Conservation (phyloP, 2,329 filamentous ascomycete species). For the Macrophomina phaseolina region DNA sequence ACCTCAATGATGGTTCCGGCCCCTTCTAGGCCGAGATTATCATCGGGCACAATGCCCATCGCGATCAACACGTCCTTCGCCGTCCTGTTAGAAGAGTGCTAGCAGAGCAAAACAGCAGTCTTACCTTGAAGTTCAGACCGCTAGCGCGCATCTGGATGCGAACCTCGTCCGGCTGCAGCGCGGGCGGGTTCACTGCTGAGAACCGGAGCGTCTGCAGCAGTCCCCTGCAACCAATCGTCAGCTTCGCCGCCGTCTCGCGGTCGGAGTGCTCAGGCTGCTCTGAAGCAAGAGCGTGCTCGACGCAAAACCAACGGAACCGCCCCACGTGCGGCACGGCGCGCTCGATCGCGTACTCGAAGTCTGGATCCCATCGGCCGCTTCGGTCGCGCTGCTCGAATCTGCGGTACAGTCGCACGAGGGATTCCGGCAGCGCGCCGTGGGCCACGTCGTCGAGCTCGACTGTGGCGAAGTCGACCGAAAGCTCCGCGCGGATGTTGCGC, state of each 20-base stretch:
- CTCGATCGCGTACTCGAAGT: not conserved
- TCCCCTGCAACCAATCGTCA: not conserved
- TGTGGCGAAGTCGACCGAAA: slow-evolving; percentile 36
- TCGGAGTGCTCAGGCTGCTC: not conserved
- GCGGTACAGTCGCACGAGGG: not conserved
- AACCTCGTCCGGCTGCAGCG: slow-evolving; percentile 32
- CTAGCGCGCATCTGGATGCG: slow-evolving; percentile 32
- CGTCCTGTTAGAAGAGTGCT: not conserved
- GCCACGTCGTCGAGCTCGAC: slow-evolving; percentile 31
- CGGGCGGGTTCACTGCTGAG: not conserved
- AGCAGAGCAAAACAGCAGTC: not conserved
- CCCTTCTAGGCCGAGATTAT: slow-evolving; percentile 28
- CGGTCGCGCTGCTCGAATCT: not conserved
- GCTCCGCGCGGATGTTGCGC: slow-evolving; percentile 38
- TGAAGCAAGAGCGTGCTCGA: not conserved
- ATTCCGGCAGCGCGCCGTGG: not conserved
- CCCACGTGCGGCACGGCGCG: not conserved
- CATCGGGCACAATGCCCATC: slow-evolving; percentile 29
- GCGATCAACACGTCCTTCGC: slow-evolving; percentile 28
- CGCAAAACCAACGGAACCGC: not conserved
- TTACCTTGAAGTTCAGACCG: slow-evolving; percentile 21
- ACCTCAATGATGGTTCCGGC: slow-evolving; percentile 30
- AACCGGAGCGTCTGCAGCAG: not conserved
- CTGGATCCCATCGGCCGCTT: not conserved
- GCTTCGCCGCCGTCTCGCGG: not conserved